These are phyloP conservation scores for Sclerotinia trifoliorum DNA, from an alignment of 2,329 filamentous ascomycete genomes.

Conservation along the genomic window DNA sequence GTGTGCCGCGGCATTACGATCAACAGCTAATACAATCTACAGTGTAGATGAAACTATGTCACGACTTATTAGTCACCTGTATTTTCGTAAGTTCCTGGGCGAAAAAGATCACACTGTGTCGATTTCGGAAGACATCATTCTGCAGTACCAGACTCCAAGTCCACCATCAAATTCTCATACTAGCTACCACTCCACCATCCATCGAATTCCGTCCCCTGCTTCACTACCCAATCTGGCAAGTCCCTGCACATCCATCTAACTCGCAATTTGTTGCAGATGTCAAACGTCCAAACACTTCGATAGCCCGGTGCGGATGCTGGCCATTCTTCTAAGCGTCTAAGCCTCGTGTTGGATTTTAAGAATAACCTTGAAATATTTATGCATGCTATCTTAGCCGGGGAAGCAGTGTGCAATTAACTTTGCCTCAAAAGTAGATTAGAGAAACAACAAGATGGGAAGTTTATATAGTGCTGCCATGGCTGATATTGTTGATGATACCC, in stretches of 20 bases:
- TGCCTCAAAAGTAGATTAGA: neutral
- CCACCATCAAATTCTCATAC: neutral
- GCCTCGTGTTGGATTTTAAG: neutral
- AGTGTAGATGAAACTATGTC: conserved; percentile 2
- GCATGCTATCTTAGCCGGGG: neutral
- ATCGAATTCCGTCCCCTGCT: neutral
- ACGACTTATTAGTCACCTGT: neutral
- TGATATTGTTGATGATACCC: neutral
- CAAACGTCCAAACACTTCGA: conserved; percentile 5
- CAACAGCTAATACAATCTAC: conserved; percentile 11
- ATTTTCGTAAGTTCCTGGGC: neutral
- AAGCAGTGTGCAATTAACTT: neutral
- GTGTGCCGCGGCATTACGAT: neutral
- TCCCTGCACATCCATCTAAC: conserved; percentile 4
- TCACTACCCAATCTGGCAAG: neutral
- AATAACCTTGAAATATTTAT: neutral
- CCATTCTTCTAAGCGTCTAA: neutral
- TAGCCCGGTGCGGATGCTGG: conserved; percentile 3
- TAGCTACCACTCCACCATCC: neutral
- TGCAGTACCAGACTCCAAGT: neutral
- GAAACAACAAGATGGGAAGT: neutral
- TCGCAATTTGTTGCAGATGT: conserved; percentile 13
- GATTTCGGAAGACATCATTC: neutral
- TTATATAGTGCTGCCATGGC: neutral
- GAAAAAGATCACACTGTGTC: neutral